Percentiles rank a stretch among this genome's conserved stretches.
Conservation (phyloP, 1,284 basidiomycete species). For the Anthracocystis panici-leucophaei region DNA sequence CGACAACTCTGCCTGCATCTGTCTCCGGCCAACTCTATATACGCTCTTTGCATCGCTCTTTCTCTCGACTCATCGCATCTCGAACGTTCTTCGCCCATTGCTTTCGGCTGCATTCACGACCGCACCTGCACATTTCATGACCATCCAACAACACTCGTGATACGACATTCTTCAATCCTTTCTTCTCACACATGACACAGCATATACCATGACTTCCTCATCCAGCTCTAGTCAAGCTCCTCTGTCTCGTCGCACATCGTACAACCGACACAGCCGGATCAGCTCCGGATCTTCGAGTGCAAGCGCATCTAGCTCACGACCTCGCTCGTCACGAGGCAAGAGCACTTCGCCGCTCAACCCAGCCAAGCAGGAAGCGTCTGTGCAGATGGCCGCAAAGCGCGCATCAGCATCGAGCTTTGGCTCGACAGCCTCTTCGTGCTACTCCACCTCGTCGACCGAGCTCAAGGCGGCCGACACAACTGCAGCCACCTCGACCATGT, state of each 20-base stretch:
- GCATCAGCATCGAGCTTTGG: conserved; percentile 37
- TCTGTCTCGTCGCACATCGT: conserved; percentile 37
- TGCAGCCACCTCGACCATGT: conserved; percentile 41
- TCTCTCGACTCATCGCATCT: conserved; percentile 2
- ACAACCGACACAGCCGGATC: conserved; percentile 33
- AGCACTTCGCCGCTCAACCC: conserved; percentile 46
- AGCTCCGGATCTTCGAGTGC: conserved; percentile 38
- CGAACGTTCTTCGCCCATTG: not conserved
- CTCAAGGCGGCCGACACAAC: conserved; percentile 42
- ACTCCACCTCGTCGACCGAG: conserved; percentile 28
- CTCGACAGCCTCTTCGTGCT: conserved; percentile 32
- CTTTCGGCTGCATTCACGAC: not conserved
- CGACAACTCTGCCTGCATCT: not conserved
- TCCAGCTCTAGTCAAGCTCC: conserved; percentile 29
- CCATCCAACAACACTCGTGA: conserved; percentile 20
- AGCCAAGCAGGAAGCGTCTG: conserved; percentile 41
- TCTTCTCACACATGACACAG: not conserved
- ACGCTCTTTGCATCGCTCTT: conserved; percentile 21
- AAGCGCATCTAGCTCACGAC: conserved; percentile 32
- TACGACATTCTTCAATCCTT: not conserved
- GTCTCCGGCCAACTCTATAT: conserved; percentile 8
- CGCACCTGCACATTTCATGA: conserved; percentile 11
- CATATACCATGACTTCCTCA: conserved; percentile 39
- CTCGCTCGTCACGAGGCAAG: conserved; percentile 40
- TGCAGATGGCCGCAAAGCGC: conserved; percentile 47